Evolutionary conservation across 805 yeast species (phyloP), one percentile per base, ranked within the genome.

Genomic region (Hanseniaspora lindneri): DNA sequence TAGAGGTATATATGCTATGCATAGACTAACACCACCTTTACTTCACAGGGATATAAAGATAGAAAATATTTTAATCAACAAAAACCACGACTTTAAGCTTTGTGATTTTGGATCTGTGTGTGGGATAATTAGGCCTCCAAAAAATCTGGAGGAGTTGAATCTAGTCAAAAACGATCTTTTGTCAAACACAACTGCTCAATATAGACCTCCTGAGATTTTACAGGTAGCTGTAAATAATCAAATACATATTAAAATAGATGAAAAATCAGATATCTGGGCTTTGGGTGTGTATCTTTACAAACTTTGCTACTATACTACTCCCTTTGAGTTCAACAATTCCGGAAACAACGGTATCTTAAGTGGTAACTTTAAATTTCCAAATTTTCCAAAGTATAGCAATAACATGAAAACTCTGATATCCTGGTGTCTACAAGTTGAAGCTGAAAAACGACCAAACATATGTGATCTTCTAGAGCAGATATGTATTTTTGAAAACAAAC

Each of bases 81-180:
- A 65, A 2, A 66, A 72, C 40, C 75, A 79, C 2, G 71, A 70
- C 25, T 83, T 70, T 61, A 83, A 83, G 62, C 63, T 83, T 23
- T 81, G 89, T 64, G 94, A 83, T 65, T 83, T 83, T 66, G 94
- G 94, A 2, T 80, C 87, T 2, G 82, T 87, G 0, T 79, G 81
- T 9, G 76, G 77, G 10, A 72, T 76, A 25, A 62, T 79, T 41
- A 70, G 80, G 28, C 78, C 80, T 0, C 87, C 94, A 4, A 66
- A 70, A 42, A 75, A 70, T 49, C 69, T 74, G 2, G 78, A 76
- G 49, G 88, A 83, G 55, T 66, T 79, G 40, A 70, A 73, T 41
- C 62, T 67, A 27, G 65, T 83, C 25, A 80, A 76, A 55, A 76
- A 78, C 51, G 92, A 83, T 60, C 73, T 83, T 35, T 65, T 82